A percentile compares a stretch with the other conserved stretches of the same genome.
Evolutionary conservation across 2,329 filamentous ascomycete species (phyloP).

Genomic region (Stachybotrys chartarum): DNA sequence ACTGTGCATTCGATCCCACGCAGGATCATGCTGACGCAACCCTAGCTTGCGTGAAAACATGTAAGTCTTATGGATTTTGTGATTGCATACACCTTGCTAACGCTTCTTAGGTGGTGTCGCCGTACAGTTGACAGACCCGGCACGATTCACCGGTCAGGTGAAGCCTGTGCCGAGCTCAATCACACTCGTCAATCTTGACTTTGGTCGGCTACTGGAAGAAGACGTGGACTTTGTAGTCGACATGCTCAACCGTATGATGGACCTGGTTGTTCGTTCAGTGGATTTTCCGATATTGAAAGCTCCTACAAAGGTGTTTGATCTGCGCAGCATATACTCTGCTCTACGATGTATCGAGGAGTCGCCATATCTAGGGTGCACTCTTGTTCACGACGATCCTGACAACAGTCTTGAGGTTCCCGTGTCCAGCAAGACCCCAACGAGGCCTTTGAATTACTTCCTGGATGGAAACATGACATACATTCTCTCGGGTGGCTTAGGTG

Average conservation of each 20-base stretch:
- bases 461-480: constrained; percentile 40
- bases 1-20: constrained; percentile 40
- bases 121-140: constrained; percentile 5
- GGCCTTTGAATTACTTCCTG: constrained; percentile 21
- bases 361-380: constrained; percentile 16
- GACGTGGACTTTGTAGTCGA: constrained; percentile 23
- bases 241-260: constrained; percentile 14
- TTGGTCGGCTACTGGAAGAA: constrained; percentile 21
- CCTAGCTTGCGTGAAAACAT: constrained; percentile 25
- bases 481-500: constrained; percentile 49
- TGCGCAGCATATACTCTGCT: constrained; percentile 16
- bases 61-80: constrained; percentile 27
- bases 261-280: constrained; percentile 2
- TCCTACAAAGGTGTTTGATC: constrained; percentile 5
- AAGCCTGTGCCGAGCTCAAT: constrained; percentile 17
- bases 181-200: constrained; percentile 23
- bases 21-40: constrained; percentile 23
- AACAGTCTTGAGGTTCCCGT: neutral
- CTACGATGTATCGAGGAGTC: constrained; percentile 15
- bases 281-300: neutral
- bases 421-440: constrained; percentile 6
- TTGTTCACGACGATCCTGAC: constrained; percentile 6
- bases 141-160: constrained; percentile 18
- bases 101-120: neutral
- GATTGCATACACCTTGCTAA: constrained; percentile 21